Conservation (phyloP, 1,139 yeast species). For the Meyerozyma guilliermondii region DNA sequence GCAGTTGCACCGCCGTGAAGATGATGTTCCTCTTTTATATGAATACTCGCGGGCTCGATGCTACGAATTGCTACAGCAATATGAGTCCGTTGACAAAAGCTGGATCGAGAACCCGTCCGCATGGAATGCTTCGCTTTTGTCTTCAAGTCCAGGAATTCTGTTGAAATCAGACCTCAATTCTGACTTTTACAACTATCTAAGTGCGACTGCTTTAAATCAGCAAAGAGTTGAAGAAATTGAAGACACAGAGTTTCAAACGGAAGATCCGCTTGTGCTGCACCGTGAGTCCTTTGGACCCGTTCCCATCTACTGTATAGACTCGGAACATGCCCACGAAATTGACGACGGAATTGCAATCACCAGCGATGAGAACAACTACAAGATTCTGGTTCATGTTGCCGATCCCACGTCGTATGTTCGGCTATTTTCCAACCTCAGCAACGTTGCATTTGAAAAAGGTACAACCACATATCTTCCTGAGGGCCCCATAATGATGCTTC, state of each 20-base stretch:
- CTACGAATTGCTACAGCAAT: slow-evolving; percentile 36
- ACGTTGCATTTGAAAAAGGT: slow-evolving; percentile 56
- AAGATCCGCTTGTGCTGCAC: slow-evolving; percentile 29
- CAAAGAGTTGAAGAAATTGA: no score
- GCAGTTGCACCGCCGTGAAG: slow-evolving; percentile 13
- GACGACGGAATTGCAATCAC: slow-evolving; percentile 86
- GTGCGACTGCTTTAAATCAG: slow-evolving; percentile 6
- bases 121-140: slow-evolving; percentile 38
- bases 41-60: slow-evolving; percentile 47
- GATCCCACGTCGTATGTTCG: slow-evolving; percentile 70
- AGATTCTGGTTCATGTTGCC: slow-evolving; percentile 73
- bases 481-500: slow-evolving; percentile 63
- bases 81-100: slow-evolving; percentile 17
- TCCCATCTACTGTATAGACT: slow-evolving; percentile 81
- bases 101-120: slow-evolving; percentile 41
- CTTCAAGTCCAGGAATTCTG: slow-evolving; percentile 38
- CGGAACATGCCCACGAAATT: slow-evolving; percentile 77
- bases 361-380: slow-evolving; percentile 26
- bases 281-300: slow-evolving; percentile 35
- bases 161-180: slow-evolving; percentile 35
- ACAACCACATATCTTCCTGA: slow-evolving; percentile 77
- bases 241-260: slow-evolving; percentile 11
- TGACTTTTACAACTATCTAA: slow-evolving; percentile 35
- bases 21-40: slow-evolving; percentile 16
- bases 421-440: slow-evolving; percentile 45